phyloP scores from a whole-genome alignment of 2,329 filamentous ascomycete genomes.

The Penicillium sclerotigenum region DNA sequence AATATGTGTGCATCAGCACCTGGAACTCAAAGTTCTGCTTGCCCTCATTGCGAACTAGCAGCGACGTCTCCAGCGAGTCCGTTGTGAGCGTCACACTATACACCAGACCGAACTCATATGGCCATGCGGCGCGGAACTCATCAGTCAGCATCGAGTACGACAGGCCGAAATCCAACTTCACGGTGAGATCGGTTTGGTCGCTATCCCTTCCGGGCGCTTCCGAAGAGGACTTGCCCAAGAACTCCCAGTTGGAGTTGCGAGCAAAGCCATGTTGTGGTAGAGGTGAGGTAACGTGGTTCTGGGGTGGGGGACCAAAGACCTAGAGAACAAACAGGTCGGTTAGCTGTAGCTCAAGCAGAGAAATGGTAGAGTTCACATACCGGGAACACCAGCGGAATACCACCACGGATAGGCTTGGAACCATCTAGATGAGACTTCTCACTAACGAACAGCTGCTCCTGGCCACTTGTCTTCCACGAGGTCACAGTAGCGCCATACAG shows the following conservation, averaged over 20 bases:
- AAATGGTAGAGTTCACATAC: slow-evolving; percentile 51
- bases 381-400: slow-evolving; percentile 89
- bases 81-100: slow-evolving; percentile 86
- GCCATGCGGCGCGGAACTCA: slow-evolving; percentile 70
- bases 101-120: slow-evolving; percentile 80
- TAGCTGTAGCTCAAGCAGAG: slow-evolving; percentile 8
- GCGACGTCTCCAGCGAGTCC: slow-evolving; percentile 71
- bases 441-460: slow-evolving; percentile 84
- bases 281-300: slow-evolving; percentile 70
- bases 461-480: slow-evolving; percentile 80
- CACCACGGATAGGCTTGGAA: slow-evolving; percentile 82
- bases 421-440: slow-evolving; percentile 78
- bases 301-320: slow-evolving; percentile 81
- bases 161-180: slow-evolving; percentile 95
- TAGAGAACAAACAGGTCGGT: slow-evolving; percentile 25
- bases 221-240: slow-evolving; percentile 56
- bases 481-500: slow-evolving; percentile 91
- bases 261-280: slow-evolving; percentile 96
- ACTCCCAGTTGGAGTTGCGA: slow-evolving; percentile 86
- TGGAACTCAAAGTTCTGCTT: slow-evolving; percentile 83
- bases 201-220: slow-evolving; percentile 33
- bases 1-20: slow-evolving; percentile 86
- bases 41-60: slow-evolving; percentile 88
- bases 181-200: slow-evolving; percentile 58
- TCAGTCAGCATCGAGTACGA: slow-evolving; percentile 68